Percentiles rank a stretch among this genome's conserved stretches.
These are phyloP conservation scores for Arthromyces matolae DNA, from an alignment of 768 basidiomycete species.

Conservation along the genomic window DNA sequence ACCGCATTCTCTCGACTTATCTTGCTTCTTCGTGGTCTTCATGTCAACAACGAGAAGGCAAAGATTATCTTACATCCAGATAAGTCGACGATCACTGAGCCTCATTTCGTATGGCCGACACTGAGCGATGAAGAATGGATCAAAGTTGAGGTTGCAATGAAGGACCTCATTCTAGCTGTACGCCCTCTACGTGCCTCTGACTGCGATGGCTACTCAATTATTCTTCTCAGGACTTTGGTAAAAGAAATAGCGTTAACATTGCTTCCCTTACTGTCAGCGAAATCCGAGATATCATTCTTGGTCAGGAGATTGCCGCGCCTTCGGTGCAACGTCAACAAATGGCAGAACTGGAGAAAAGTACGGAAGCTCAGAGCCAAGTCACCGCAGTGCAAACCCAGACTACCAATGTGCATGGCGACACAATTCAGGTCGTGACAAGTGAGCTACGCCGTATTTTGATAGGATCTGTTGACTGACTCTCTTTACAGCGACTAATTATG, in stretches of 20 bases:
- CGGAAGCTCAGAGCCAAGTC: slow-evolving; percentile 91
- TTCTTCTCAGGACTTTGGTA: slow-evolving; percentile 80
- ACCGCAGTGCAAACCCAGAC: slow-evolving; percentile 98
- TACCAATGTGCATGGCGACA: slow-evolving; percentile 95
- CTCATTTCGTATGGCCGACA: slow-evolving; percentile 97
- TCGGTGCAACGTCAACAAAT: slow-evolving; percentile 97
- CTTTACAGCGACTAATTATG: slow-evolving; percentile 83
- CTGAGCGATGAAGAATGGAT: slow-evolving; percentile 96
- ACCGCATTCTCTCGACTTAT: slow-evolving; percentile 98
- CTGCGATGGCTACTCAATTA: too few species aligned
- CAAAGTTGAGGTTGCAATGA: slow-evolving; percentile 97
- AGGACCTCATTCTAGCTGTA: slow-evolving; percentile 90
- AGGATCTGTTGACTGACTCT: slow-evolving; percentile 2
- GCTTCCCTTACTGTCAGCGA: slow-evolving; percentile 95
- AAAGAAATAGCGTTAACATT: slow-evolving; percentile 98
- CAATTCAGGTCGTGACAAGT: slow-evolving; percentile 94
- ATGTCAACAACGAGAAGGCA: slow-evolving; percentile 99
- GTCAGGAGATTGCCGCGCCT: slow-evolving; percentile 96
- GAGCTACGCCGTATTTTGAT: slow-evolving; percentile 22
- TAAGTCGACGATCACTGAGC: slow-evolving; percentile 94
- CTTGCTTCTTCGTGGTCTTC: slow-evolving; percentile 92
- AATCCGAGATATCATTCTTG: slow-evolving; percentile 96
- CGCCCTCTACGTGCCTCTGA: slow-evolving; percentile 15
- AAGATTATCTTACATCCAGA: slow-evolving; percentile 98
- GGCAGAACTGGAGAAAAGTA: slow-evolving; percentile 97